Percentiles rank a stretch among this genome's conserved stretches.
phyloP scores from a whole-genome alignment of 306 rosid species.

The Vigna nakashimae region DNA sequence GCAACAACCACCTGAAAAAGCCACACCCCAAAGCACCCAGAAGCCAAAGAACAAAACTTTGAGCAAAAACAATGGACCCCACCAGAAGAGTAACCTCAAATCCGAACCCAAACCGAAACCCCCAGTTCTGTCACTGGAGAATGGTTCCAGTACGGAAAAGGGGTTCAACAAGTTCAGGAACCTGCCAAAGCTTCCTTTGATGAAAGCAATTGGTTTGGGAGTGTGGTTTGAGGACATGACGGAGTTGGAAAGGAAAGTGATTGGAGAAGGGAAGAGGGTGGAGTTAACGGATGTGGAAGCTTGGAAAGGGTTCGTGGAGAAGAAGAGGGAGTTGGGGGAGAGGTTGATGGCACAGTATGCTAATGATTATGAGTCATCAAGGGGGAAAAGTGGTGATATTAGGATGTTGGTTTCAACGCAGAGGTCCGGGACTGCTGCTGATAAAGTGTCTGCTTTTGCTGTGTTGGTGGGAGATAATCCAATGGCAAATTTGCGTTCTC shows the following conservation, averaged over 20 bases:
- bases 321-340: slow-evolving; percentile 78
- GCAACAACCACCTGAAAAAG: slow-evolving; percentile 40
- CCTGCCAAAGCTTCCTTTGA: slow-evolving; percentile 79
- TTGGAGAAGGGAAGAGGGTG: slow-evolving; percentile 65
- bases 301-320: slow-evolving; percentile 76
- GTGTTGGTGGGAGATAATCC: slow-evolving; percentile 91
- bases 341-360: slow-evolving; percentile 84
- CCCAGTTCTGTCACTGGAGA: slow-evolving; percentile 60
- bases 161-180: slow-evolving; percentile 61
- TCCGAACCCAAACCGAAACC: slow-evolving; percentile 65
- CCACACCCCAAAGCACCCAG: slow-evolving; percentile 35
- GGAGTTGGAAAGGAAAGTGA: slow-evolving; percentile 69
- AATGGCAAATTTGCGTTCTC: slow-evolving; percentile 80
- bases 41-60: slow-evolving; percentile 42
- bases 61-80: slow-evolving; percentile 30
- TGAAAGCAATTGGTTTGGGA: slow-evolving; percentile 67
- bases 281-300: slow-evolving; percentile 60
- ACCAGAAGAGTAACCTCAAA: slow-evolving; percentile 57
- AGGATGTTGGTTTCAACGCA: slow-evolving; percentile 85
- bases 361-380: slow-evolving; percentile 74
- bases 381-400: slow-evolving; percentile 88
- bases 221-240: slow-evolving; percentile 81
- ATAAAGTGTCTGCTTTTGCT: slow-evolving; percentile 90
- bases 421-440: slow-evolving; percentile 94
- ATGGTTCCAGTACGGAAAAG: slow-evolving; percentile 46